Conservation (phyloP, 305 asterid species). For the Fraxinus sp. region DNA sequence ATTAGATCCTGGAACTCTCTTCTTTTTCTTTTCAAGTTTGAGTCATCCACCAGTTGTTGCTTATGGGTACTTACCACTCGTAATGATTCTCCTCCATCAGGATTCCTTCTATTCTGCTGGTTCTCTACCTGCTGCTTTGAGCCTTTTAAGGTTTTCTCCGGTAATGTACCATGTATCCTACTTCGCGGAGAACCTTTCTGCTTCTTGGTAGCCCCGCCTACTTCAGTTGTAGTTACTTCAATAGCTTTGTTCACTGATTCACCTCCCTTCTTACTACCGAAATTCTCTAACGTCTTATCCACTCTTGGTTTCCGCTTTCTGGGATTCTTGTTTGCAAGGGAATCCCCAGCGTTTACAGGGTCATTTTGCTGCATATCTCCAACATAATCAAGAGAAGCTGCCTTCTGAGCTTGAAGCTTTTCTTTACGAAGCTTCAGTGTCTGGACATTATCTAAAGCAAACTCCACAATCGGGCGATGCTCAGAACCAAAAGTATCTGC, state of each 20-base stretch:
- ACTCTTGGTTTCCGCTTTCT: conserved; percentile 57
- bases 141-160: conserved; percentile 31
- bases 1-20: conserved; percentile 33
- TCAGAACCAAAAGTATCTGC: conserved; percentile 79
- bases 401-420: conserved; percentile 57
- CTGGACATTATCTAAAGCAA: conserved; percentile 87
- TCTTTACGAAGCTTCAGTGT: conserved; percentile 69
- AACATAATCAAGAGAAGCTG: conserved; percentile 26
- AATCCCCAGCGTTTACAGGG: conserved; percentile 24
- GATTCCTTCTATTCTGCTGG: conserved; percentile 27
- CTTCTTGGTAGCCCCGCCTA: conserved; percentile 34
- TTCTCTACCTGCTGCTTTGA: conserved; percentile 24
- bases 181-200: conserved; percentile 28
- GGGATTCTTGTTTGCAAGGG: conserved; percentile 29
- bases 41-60: conserved; percentile 29
- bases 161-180: conserved; percentile 9
- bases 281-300: conserved; percentile 29
- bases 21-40: conserved; percentile 27
- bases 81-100: conserved; percentile 17
- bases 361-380: conserved; percentile 30
- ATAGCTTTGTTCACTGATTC: conserved; percentile 28
- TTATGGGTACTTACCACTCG: conserved; percentile 26
- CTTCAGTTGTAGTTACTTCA: conserved; percentile 28
- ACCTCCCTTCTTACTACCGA: conserved; percentile 27
- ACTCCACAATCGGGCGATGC: conserved; percentile 95